Evolutionary conservation across 148 eudicot genomes (phyloP).

Genomic region (Vaccinium myrtillus): DNA sequence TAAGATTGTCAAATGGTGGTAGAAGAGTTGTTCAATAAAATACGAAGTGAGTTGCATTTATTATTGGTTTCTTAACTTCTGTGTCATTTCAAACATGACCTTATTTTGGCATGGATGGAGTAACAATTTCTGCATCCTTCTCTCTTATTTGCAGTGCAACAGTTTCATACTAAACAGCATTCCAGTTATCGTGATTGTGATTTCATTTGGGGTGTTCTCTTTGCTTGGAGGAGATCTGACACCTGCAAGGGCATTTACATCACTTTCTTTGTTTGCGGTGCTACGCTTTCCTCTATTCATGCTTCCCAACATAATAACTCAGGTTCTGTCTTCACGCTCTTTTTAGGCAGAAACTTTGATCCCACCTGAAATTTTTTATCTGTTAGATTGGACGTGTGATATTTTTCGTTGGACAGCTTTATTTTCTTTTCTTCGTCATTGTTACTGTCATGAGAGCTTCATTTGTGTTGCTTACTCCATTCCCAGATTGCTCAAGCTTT

Average conservation of each 20-base stretch:
- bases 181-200: conserved; percentile 89
- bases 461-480: not conserved
- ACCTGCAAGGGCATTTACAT: conserved; percentile 96
- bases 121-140: conserved; percentile 10
- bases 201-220: conserved; percentile 84
- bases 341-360: conserved; percentile 1
- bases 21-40: not conserved
- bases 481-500: conserved; percentile 3
- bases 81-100: not conserved
- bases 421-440: not conserved
- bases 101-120: not conserved
- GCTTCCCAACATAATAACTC: conserved; percentile 95
- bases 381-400: not conserved
- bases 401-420: not conserved
- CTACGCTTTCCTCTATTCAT: conserved; percentile 84
- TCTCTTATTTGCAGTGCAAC: conserved; percentile 65
- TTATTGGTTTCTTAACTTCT: not conserved
- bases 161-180: conserved; percentile 82
- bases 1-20: not conserved
- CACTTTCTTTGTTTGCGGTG: conserved; percentile 88
- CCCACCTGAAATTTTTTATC: not conserved
- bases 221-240: conserved; percentile 95
- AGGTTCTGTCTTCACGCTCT: conserved; percentile 40
- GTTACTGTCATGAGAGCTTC: not conserved
- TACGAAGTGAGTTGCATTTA: not conserved